Conservation (phyloP, 345 rosid species). For the Ailanthus altissimus region DNA sequence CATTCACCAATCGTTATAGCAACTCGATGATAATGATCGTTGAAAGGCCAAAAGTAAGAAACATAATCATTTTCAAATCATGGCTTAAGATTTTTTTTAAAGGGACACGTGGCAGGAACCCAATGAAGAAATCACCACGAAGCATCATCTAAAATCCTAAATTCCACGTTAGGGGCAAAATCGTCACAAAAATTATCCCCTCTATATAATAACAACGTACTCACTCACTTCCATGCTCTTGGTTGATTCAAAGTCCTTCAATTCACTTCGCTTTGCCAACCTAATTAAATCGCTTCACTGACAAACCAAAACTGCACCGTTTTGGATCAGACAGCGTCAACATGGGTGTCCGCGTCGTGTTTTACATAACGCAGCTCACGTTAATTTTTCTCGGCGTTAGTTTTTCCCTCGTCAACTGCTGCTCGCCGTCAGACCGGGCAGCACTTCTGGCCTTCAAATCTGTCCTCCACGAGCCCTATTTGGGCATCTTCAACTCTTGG, state of each 20-base stretch:
- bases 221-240: background rate
- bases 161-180: conserved; percentile 35
- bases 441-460: conserved; percentile 68
- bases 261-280: background rate
- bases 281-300: background rate
- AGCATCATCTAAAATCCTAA: conserved; percentile 1
- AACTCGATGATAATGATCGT: too few species aligned
- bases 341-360: background rate
- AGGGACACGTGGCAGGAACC: background rate
- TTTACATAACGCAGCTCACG: background rate
- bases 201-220: conserved; percentile 13
- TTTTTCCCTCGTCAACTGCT: conserved; percentile 43
- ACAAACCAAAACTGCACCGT: background rate
- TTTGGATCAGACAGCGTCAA: background rate
- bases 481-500: conserved; percentile 86
- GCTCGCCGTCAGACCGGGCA: conserved; percentile 72
- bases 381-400: conserved; percentile 33
- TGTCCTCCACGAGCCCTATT: conserved; percentile 65
- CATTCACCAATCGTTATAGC: too few species aligned
- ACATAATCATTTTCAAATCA: background rate
- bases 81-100: too few species aligned
- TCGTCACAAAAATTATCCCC: conserved; percentile 26
- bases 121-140: background rate
- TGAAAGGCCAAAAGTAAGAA: background rate
- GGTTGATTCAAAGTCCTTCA: too few species aligned